Evolutionary conservation across 441 rosid species (phyloP).

Genomic region (Rhodomyrtus psidioides): DNA sequence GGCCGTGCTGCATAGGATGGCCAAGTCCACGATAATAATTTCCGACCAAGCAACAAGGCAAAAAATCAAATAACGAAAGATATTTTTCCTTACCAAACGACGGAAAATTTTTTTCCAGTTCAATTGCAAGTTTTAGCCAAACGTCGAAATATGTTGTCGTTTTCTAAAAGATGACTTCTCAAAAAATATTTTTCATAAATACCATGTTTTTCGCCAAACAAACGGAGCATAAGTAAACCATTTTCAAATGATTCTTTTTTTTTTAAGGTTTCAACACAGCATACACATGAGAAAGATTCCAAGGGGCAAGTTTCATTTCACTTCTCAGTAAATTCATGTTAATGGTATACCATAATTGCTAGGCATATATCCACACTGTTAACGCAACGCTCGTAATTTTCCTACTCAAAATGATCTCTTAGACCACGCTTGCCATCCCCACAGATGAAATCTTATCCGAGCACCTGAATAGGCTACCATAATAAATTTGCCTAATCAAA

Average conservation of each 20-base stretch:
- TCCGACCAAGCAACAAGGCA: too few relatives aligned
- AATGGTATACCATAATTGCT: neutral
- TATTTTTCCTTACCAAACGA: too few relatives aligned
- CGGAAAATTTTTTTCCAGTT: too few relatives aligned
- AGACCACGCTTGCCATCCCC: neutral
- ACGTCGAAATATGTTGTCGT: too few relatives aligned
- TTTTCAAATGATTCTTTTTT: neutral
- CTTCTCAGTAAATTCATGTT: neutral
- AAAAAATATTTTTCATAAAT: too few relatives aligned
- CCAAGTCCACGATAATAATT: too few relatives aligned
- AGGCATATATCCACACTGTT: neutral
- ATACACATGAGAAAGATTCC: neutral
- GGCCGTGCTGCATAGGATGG: too few relatives aligned
- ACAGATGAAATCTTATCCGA: neutral
- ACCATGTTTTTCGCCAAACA: too few relatives aligned
- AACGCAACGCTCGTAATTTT: neutral
- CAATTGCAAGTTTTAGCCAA: too few relatives aligned
- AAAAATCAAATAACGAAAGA: too few relatives aligned
- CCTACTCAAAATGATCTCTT: neutral
- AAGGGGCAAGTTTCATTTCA: neutral
- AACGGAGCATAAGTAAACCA: neutral
- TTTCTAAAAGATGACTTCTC: too few relatives aligned
- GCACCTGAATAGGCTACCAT: neutral
- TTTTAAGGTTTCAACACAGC: neutral
- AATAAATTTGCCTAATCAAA: too few relatives aligned